phyloP scores from a whole-genome alignment of 176 grass and related monocot genomes.

The Elymus sibiricus region DNA sequence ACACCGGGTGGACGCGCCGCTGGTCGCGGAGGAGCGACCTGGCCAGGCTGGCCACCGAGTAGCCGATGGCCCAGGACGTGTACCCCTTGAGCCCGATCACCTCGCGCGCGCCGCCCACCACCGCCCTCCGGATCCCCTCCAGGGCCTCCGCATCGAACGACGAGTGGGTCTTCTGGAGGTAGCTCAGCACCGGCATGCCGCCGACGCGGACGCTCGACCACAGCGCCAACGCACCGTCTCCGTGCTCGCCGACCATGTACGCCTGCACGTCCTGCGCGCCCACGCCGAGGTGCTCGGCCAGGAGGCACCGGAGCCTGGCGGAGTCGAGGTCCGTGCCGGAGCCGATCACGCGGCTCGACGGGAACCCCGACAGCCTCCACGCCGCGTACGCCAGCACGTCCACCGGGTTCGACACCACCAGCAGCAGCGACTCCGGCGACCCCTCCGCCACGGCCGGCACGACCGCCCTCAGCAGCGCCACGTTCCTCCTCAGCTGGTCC shows the following conservation, averaged over 20 bases:
- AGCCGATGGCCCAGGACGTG: conserved; percentile 64
- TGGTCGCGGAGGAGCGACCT: conserved; percentile 49
- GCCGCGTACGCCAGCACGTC: conserved; percentile 57
- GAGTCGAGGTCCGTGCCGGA: conserved; percentile 60
- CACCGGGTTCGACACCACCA: conserved; percentile 58
- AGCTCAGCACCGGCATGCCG: conserved; percentile 44
- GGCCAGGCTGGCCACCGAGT: conserved; percentile 47
- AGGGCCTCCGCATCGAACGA: conserved; percentile 27
- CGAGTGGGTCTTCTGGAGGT: conserved; percentile 26
- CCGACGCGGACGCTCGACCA: conserved; percentile 56
- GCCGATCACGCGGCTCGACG: conserved; percentile 49
- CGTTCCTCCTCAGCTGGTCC: conserved; percentile 44
- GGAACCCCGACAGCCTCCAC: conserved; percentile 64
- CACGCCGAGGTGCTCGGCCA: conserved; percentile 49
- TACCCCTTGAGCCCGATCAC: conserved; percentile 51
- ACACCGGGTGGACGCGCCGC: conserved; percentile 44
- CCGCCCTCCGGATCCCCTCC: conserved; percentile 35
- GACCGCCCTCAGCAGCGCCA: conserved; percentile 38
- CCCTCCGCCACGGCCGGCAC: conserved; percentile 34
- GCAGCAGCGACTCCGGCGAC: conserved; percentile 43
- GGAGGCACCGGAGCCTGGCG: conserved; percentile 37
- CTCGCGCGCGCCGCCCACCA: conserved; percentile 48
- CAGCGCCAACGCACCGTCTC: conserved; percentile 47
- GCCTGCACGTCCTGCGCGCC: conserved; percentile 57
- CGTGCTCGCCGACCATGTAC: conserved; percentile 59